Evolutionary conservation across 495 filamentous ascomycete genomes (phyloP), one percentile per base, ranked within the genome.

Genomic region (Podospora appendiculata): DNA sequence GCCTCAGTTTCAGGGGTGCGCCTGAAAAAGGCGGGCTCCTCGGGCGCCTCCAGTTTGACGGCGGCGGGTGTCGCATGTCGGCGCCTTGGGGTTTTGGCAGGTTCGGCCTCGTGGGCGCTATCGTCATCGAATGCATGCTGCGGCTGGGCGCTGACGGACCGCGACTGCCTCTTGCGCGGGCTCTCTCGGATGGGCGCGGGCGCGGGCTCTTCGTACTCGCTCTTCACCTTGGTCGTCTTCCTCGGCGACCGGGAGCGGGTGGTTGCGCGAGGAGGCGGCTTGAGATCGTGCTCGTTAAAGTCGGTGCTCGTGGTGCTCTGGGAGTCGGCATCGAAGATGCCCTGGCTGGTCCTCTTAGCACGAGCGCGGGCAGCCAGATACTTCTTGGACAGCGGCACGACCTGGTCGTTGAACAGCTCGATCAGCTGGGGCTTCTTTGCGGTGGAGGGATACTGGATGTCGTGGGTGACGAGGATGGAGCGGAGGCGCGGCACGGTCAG

Each of bases 381-480:
- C 61, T 84, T 87, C 54, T 77, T 79, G 6, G 89, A 83, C 58
- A 88, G 81, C 1, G 93, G 88, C 8, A 86, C 69, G 38, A 98
- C 78, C 51, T 92, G 75, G 40, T 87, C 75, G 58, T 87, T 84
- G 65, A 98, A 89, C 32, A 97, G 75, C 4, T 86, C 81, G 50
- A 98, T 71, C 40, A 98, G 83, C 56, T 95, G 84, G 1, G 81
- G 68, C 71, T 98, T 98, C 69, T 96, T 97, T 35, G 46, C 90
- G 80, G 66, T 69, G 8, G 89, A 81, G 1, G 90, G 84, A 68
- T 96, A 97, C 11, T 82, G 60, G 52, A 96, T 74, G 64, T 89
- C 85, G 70, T 98, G 85, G 50, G 81, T 84, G 56, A 97, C 84
- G 33, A 98, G 83, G 54, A 96, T 92, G 17, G 86, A 87, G 43